Evolutionary conservation across 495 filamentous ascomycete species (phyloP).

Genomic region (Aspergillus homomorphus): DNA sequence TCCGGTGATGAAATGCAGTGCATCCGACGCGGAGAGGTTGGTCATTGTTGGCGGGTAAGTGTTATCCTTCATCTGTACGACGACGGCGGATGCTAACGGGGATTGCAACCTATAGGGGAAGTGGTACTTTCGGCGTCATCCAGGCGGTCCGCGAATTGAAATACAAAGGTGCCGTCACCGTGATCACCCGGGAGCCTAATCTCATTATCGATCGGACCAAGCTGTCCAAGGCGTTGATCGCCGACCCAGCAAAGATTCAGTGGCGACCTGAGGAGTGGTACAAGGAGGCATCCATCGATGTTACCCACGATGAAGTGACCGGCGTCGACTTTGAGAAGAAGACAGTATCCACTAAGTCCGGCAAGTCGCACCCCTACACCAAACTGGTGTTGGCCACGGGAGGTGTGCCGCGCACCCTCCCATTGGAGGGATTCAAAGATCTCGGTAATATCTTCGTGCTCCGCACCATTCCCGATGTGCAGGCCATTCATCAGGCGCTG

Average conservation of each 20-base stretch:
- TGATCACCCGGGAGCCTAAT: constrained; percentile 81
- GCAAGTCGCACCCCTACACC: constrained; percentile 68
- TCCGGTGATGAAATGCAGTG: constrained; percentile 69
- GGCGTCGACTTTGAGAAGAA: constrained; percentile 72
- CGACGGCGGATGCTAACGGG: neutral
- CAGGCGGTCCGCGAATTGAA: constrained; percentile 79
- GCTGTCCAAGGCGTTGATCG: constrained; percentile 88
- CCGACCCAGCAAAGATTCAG: constrained; percentile 74
- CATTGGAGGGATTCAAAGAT: constrained; percentile 80
- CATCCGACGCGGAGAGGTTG: constrained; percentile 64
- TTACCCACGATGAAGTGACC: constrained; percentile 70
- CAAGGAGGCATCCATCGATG: constrained; percentile 67
- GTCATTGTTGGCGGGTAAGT: constrained; percentile 80
- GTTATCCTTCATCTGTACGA: neutral
- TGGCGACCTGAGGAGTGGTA: constrained; percentile 75
- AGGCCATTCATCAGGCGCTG: constrained; percentile 71
- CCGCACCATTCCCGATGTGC: constrained; percentile 67
- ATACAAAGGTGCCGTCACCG: constrained; percentile 75
- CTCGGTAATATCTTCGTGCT: constrained; percentile 83
- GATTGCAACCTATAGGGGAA: constrained; percentile 51
- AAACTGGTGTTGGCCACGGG: constrained; percentile 90
- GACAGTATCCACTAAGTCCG: constrained; percentile 67
- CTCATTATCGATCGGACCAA: constrained; percentile 90
- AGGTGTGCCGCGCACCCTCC: constrained; percentile 72
- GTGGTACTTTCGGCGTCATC: constrained; percentile 72